Percentiles rank a stretch among this genome's conserved stretches.
These are phyloP conservation scores for Opeltia flavorubescens DNA, from an alignment of 495 filamentous ascomycete species.

Conservation along the genomic window DNA sequence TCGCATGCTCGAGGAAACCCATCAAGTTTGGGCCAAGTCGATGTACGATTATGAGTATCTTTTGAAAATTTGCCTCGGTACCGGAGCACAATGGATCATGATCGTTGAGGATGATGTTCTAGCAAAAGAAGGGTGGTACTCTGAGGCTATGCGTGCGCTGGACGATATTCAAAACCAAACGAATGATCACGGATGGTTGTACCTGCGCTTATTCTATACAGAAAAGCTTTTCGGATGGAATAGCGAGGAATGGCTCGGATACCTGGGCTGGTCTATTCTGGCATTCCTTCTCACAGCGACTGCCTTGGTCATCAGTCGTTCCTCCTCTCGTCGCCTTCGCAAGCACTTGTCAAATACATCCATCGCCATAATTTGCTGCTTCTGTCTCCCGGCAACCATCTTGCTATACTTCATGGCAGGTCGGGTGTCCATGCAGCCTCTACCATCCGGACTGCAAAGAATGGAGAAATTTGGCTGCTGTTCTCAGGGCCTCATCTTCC, in stretches of 20 bases:
- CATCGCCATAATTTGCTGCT: conserved; percentile 15
- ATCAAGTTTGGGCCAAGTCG: conserved; percentile 25
- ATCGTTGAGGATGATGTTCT: conserved; percentile 44
- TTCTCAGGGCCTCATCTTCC: conserved; percentile 25
- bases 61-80: conserved; percentile 31
- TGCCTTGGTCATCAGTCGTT: conserved; percentile 14
- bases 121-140: conserved; percentile 36
- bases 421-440: conserved; percentile 24
- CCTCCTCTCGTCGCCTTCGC: conserved; percentile 7
- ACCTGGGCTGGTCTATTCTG: conserved; percentile 24
- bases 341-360: conserved; percentile 17
- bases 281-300: conserved; percentile 12
- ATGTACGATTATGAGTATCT: conserved; percentile 36
- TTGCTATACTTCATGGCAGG: conserved; percentile 25
- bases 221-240: conserved; percentile 44
- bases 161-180: conserved; percentile 21
- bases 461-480: conserved; percentile 27
- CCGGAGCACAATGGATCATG: conserved; percentile 29
- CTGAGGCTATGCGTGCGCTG: conserved; percentile 27
- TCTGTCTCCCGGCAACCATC: conserved; percentile 23
- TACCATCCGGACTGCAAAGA: conserved; percentile 18
- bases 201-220: conserved; percentile 45
- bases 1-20: conserved; percentile 18
- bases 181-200: conserved; percentile 26
- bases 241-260: conserved; percentile 32